Conservation (phyloP, 1,284 basidiomycete genomes). For the Ganoderma sinense region DNA sequence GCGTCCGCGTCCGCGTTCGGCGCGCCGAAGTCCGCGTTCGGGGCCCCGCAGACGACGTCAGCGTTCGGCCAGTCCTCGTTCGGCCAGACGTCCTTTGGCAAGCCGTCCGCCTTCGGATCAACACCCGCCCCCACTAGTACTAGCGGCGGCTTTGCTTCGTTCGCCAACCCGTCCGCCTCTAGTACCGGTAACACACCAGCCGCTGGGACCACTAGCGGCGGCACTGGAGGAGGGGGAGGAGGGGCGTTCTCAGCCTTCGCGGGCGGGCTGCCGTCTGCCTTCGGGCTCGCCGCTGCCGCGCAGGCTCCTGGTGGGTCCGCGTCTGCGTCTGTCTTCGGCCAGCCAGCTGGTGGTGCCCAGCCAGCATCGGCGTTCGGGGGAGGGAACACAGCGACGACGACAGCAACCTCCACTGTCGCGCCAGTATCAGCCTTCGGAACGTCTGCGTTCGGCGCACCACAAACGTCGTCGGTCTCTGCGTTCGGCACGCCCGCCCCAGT, state of each 20-base stretch:
- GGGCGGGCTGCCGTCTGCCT: constrained; percentile 40
- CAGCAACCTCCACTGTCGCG: constrained; percentile 30
- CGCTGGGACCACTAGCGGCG: background rate
- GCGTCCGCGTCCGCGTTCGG: constrained; percentile 8
- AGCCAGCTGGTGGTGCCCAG: constrained; percentile 25
- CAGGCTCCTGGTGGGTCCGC: constrained; percentile 33
- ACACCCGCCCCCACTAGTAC: constrained; percentile 22
- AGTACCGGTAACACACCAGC: constrained; percentile 25
- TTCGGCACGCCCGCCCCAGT: constrained; percentile 38
- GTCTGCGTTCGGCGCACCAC: constrained; percentile 40
- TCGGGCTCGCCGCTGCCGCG: constrained; percentile 38
- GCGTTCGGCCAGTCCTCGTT: constrained; percentile 42
- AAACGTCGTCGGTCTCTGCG: constrained; percentile 34
- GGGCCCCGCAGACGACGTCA: constrained; percentile 34
- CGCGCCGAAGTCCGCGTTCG: constrained; percentile 37
- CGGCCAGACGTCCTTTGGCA: constrained; percentile 36
- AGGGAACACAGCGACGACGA: constrained; percentile 17
- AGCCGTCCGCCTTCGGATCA: constrained; percentile 45
- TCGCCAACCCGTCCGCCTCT: constrained; percentile 32
- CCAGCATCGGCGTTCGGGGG: constrained; percentile 17
- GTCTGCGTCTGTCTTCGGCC: constrained; percentile 42
- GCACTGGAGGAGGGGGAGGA: constrained; percentile 28
- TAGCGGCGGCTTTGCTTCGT: constrained; percentile 37
- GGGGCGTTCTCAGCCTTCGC: constrained; percentile 46
- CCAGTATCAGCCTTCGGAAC: constrained; percentile 19